phyloP scores from a whole-genome alignment of 495 filamentous ascomycete genomes.

The Podospora fimiseda region DNA sequence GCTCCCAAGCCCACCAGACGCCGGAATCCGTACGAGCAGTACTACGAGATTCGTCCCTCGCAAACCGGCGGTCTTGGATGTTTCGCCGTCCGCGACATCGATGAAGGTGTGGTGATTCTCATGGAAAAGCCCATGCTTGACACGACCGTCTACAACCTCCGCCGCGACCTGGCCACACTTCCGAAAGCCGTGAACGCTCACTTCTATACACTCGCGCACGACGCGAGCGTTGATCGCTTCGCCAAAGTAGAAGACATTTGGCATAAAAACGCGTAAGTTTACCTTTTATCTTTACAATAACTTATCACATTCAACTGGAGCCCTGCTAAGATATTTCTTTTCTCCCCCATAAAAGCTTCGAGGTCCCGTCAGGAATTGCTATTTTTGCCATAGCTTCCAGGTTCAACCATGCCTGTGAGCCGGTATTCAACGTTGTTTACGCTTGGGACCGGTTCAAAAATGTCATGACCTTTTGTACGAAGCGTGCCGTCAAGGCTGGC shows the following conservation, averaged over 20 bases:
- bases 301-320: too few species aligned
- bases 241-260: slow-evolving; percentile 19
- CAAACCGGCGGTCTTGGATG: slow-evolving; percentile 23
- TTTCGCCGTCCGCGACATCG: slow-evolving; percentile 25
- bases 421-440: slow-evolving; percentile 20
- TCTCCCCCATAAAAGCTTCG: slow-evolving; percentile 15
- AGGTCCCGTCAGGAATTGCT: slow-evolving; percentile 14
- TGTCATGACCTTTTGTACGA: slow-evolving; percentile 10
- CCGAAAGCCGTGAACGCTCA: slow-evolving; percentile 5
- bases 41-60: slow-evolving; percentile 22
- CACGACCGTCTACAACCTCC: slow-evolving; percentile 9
- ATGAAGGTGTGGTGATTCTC: slow-evolving; percentile 19
- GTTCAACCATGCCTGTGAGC: slow-evolving; percentile 33
- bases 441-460: neutral
- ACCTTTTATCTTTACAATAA: too few species aligned
- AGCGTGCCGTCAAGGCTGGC: slow-evolving; percentile 15
- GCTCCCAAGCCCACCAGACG: too few species aligned
- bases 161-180: slow-evolving; percentile 13
- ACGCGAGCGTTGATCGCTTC: slow-evolving; percentile 6
- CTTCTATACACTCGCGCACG: slow-evolving; percentile 12
- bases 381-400: slow-evolving; percentile 25
- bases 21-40: neutral
- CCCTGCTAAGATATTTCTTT: too few species aligned
- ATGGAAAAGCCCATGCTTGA: slow-evolving; percentile 21
- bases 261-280: slow-evolving; percentile 25